Evolutionary conservation across 768 basidiomycete species (phyloP).

Genomic region (Brasilioporus rufonigricans): DNA sequence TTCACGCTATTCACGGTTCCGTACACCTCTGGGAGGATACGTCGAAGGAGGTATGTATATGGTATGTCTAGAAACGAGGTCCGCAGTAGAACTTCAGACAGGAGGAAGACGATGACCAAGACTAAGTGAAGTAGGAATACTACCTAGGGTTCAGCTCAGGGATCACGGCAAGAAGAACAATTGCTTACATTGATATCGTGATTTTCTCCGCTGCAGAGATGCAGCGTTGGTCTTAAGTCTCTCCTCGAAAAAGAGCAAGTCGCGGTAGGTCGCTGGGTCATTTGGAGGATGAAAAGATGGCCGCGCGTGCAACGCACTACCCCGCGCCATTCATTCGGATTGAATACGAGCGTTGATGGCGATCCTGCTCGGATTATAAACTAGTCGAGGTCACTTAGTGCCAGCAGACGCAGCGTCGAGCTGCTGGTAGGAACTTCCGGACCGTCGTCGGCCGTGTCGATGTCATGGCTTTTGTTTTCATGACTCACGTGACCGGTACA

Average conservation of each 20-base stretch:
- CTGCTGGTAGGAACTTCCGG: background rate
- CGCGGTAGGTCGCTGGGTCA: constrained; percentile 79
- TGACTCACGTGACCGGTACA: constrained; percentile 21
- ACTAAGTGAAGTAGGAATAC: constrained; percentile 76
- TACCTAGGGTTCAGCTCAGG: constrained; percentile 31
- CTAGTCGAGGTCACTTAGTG: background rate
- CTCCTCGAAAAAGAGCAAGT: constrained; percentile 92
- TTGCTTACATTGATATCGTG: constrained; percentile 74
- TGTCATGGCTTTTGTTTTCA: constrained; percentile 1
- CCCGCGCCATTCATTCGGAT: constrained; percentile 25
- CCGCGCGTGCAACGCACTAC: constrained; percentile 22
- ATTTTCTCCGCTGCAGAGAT: constrained; percentile 74
- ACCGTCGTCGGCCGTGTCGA: constrained; percentile 2
- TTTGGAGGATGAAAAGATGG: constrained; percentile 57
- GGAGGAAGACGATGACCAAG: constrained; percentile 64
- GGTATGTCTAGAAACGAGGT: constrained; percentile 66
- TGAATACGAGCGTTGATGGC: background rate
- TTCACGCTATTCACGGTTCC: constrained; percentile 37
- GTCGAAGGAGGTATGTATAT: constrained; percentile 50
- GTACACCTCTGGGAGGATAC: constrained; percentile 52
- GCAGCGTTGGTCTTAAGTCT: constrained; percentile 92
- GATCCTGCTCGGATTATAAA: background rate
- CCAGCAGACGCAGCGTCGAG: background rate
- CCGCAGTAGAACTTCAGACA: constrained; percentile 71
- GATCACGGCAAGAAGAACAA: constrained; percentile 11